A percentile compares a stretch with the other conserved stretches of the same genome.
Conservation (phyloP, 257 asterid species). For the Capsicum chinense region DNA sequence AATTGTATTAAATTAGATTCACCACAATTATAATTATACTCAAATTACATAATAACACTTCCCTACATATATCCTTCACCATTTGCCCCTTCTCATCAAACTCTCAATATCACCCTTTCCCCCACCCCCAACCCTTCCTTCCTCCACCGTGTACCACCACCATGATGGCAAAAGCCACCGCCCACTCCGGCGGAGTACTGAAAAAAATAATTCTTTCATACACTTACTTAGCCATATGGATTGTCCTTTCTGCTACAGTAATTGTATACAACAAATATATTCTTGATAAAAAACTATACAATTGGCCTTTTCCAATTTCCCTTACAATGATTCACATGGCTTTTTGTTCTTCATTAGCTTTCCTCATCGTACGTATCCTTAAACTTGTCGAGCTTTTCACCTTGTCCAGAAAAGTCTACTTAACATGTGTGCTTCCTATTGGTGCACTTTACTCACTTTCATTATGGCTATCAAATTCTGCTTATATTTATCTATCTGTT, state of each 20-base stretch:
- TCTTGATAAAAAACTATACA: conserved; percentile 70
- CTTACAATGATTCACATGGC: conserved; percentile 85
- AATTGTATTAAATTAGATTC: background rate
- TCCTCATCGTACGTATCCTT: conserved; percentile 62
- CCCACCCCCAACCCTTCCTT: no score
- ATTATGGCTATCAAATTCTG: conserved; percentile 77
- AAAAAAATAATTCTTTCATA: conserved; percentile 66
- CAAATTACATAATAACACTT: background rate
- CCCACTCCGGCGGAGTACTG: conserved; percentile 59
- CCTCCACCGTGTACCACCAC: conserved; percentile 33
- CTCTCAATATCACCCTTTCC: no score
- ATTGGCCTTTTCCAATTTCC: conserved; percentile 80
- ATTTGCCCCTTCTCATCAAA: no score
- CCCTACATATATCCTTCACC: no score
- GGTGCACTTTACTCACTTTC: conserved; percentile 74
- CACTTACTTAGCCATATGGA: conserved; percentile 69
- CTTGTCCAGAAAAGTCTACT: conserved; percentile 58
- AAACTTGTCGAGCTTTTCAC: conserved; percentile 67
- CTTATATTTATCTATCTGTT: conserved; percentile 72
- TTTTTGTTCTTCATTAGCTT: conserved; percentile 73
- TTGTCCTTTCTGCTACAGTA: conserved; percentile 75
- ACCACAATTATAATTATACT: background rate
- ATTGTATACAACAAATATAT: conserved; percentile 81
- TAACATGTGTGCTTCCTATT: conserved; percentile 73
- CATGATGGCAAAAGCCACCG: conserved; percentile 61